A percentile compares a stretch with the other conserved stretches of the same genome.
These are phyloP conservation scores for Eutrema salsugineum DNA, from an alignment of 441 rosid species.

Conservation along the genomic window DNA sequence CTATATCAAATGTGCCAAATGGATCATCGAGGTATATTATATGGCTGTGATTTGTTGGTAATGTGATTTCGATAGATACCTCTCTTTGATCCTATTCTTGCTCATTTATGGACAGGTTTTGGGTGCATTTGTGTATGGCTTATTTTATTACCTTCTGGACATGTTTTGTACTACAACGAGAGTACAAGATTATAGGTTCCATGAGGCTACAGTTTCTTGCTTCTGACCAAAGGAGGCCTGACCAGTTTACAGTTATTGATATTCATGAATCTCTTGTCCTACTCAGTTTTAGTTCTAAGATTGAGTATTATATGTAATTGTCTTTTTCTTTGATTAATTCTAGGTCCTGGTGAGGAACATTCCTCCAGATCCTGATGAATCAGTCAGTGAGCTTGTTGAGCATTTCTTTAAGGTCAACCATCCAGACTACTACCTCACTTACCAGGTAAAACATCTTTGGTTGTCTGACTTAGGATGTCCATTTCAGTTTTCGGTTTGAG, in stretches of 20 bases:
- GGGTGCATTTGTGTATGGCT: constrained; percentile 82
- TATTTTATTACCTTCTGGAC: constrained; percentile 93
- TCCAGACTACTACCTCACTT: constrained; percentile 75
- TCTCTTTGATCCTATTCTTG: not conserved
- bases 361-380: constrained; percentile 88
- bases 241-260: constrained; percentile 73
- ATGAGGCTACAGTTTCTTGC: constrained; percentile 91
- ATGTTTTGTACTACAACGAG: constrained; percentile 64
- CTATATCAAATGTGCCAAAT: constrained; percentile 76
- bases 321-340: not conserved
- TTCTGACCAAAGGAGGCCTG: constrained; percentile 71
- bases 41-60: not conserved
- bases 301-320: not conserved
- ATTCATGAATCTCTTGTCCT: not conserved
- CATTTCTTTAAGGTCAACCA: constrained; percentile 86
- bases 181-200: constrained; percentile 73
- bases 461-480: not conserved
- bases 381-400: constrained; percentile 79
- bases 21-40: constrained; percentile 54
- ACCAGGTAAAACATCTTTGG: constrained; percentile 61
- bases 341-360: constrained; percentile 92
- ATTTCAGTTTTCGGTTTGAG: not conserved
- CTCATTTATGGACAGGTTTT: constrained; percentile 49
- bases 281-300: not conserved
- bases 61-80: not conserved